A percentile compares a stretch with the other conserved stretches of the same genome.
phyloP scores from a whole-genome alignment of 352 stramenopile genomes.

The Pythium vanterpoolii region DNA sequence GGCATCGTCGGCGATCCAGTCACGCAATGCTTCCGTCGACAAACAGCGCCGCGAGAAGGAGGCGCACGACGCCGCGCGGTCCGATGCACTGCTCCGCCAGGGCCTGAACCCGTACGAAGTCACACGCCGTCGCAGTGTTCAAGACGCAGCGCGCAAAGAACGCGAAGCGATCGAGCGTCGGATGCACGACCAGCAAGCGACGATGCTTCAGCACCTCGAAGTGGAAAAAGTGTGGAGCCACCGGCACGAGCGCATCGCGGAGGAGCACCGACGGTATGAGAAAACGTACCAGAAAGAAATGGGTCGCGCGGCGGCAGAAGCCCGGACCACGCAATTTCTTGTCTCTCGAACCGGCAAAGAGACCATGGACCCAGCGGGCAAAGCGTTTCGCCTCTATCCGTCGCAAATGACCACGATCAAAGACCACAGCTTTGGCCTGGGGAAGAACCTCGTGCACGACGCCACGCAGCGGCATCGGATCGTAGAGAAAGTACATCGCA shows the following conservation, averaged over 20 bases:
- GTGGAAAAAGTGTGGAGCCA: slow-evolving; percentile 39
- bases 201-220: slow-evolving; percentile 51
- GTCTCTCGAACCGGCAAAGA: slow-evolving; percentile 52
- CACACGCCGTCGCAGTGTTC: too few relatives aligned
- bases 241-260: slow-evolving; percentile 37
- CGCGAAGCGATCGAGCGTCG: slow-evolving; percentile 38
- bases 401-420: slow-evolving; percentile 73
- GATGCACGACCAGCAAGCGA: slow-evolving; percentile 50
- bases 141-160: slow-evolving; percentile 39
- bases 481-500: slow-evolving; percentile 21
- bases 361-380: slow-evolving; percentile 57
- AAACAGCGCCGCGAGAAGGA: slow-evolving; percentile 27
- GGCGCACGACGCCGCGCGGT: slow-evolving; percentile 32
- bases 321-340: slow-evolving; percentile 52
- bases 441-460: slow-evolving; percentile 42
- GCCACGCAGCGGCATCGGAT: slow-evolving; percentile 17
- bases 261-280: slow-evolving; percentile 45
- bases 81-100: slow-evolving; percentile 55
- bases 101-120: slow-evolving; percentile 82
- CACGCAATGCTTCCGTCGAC: slow-evolving; percentile 37
- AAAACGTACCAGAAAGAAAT: slow-evolving; percentile 75
- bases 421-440: slow-evolving; percentile 68
- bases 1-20: slow-evolving; percentile 39
- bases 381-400: slow-evolving; percentile 56
- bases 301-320: slow-evolving; percentile 45